Evolutionary conservation across 495 filamentous ascomycete species (phyloP).

Genomic region (Aspergillus avenaceus): DNA sequence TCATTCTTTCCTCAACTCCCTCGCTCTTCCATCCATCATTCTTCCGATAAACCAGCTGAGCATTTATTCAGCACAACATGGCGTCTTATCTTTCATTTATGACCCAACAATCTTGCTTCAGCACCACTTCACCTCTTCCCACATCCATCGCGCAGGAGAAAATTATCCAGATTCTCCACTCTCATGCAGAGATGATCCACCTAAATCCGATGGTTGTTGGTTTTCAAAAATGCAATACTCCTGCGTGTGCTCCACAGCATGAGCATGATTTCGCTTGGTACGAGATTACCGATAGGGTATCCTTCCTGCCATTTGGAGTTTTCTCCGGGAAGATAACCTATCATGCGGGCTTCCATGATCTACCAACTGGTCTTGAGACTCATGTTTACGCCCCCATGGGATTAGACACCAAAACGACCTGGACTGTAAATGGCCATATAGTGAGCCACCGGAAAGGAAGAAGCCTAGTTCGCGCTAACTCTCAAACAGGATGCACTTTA

Average conservation of each 20-base stretch:
- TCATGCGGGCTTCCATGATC: conserved; percentile 65
- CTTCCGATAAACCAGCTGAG: no score
- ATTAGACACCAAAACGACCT: conserved; percentile 62
- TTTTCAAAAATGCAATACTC: conserved; percentile 56
- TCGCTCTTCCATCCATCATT: no score
- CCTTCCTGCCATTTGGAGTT: conserved; percentile 61
- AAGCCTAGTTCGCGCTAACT: background rate
- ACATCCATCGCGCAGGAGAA: conserved; percentile 53
- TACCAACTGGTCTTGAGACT: conserved; percentile 63
- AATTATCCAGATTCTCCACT: conserved; percentile 61
- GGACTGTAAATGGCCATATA: conserved; percentile 38
- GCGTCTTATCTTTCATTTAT: no score
- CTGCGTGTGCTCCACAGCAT: conserved; percentile 53
- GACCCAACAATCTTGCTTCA: no score
- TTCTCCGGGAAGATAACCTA: conserved; percentile 59
- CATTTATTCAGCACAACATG: no score
- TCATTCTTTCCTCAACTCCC: no score
- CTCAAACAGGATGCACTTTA: background rate
- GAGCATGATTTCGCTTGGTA: conserved; percentile 63
- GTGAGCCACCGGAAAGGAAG: background rate
- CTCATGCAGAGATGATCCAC: conserved; percentile 69
- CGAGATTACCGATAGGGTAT: conserved; percentile 51
- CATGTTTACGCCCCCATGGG: conserved; percentile 66
- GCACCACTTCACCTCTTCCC: conserved; percentile 64
- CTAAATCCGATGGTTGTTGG: conserved; percentile 72